phyloP scores from a whole-genome alignment of 1,284 basidiomycete genomes.

The Schizopora paradoxa region DNA sequence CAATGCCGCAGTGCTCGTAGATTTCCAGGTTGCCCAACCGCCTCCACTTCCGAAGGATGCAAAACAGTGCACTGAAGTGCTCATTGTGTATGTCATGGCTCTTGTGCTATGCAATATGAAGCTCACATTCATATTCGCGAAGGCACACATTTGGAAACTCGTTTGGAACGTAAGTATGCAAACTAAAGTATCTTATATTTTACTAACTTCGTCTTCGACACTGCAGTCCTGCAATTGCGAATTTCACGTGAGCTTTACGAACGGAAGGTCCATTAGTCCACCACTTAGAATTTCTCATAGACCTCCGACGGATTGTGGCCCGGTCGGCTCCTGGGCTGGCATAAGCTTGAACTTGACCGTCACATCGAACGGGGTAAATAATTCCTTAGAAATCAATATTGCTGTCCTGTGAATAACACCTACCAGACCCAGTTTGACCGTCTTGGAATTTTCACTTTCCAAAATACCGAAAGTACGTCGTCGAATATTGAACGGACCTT shows the following conservation, averaged over 20 bases:
- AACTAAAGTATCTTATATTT: constrained; percentile 3
- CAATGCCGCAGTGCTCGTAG: constrained; percentile 49
- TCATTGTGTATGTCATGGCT: constrained; percentile 50
- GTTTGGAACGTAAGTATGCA: constrained; percentile 53
- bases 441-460: constrained; percentile 66
- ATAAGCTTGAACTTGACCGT: constrained; percentile 71
- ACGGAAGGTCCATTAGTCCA: not conserved
- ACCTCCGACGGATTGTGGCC: constrained; percentile 69
- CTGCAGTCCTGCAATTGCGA: constrained; percentile 56
- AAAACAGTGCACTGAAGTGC: constrained; percentile 56
- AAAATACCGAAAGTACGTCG: constrained; percentile 64
- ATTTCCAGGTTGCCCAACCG: constrained; percentile 72
- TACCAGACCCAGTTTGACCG: constrained; percentile 64
- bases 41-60: constrained; percentile 53
- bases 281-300: constrained; percentile 30
- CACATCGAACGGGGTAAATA: constrained; percentile 59
- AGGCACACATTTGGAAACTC: constrained; percentile 71
- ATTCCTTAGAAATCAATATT: not conserved
- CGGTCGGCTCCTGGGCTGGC: constrained; percentile 66
- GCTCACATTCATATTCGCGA: not conserved
- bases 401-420: not conserved
- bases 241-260: constrained; percentile 48
- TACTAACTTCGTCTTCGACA: constrained; percentile 3
- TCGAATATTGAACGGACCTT: not conserved
- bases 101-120: not conserved